A percentile compares a stretch with the other conserved stretches of the same genome.
Evolutionary conservation across 495 filamentous ascomycete genomes (phyloP).

Genomic region (Acidiella bohemica): DNA sequence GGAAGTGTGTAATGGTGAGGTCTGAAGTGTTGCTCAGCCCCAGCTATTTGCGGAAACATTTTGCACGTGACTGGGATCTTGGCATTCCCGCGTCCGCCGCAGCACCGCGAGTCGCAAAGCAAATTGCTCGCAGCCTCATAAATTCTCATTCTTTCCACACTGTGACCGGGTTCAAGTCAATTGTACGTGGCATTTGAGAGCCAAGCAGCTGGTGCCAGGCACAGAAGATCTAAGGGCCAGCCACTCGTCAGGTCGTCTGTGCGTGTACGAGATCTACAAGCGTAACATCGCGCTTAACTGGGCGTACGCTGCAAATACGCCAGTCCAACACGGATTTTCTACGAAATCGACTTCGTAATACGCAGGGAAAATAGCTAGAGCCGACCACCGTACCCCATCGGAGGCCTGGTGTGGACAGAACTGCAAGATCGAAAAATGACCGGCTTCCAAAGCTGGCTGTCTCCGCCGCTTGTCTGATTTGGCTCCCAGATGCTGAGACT

Average conservation of each 20-base stretch:
- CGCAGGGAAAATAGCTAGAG: slow-evolving; percentile 10
- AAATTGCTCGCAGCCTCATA: too few relatives aligned
- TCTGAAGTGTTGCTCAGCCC: too few relatives aligned
- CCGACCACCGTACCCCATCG: not conserved
- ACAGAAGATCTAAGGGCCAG: not conserved
- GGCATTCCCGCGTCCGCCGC: too few relatives aligned
- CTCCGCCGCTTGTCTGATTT: slow-evolving; percentile 4
- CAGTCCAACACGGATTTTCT: not conserved
- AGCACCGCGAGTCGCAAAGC: too few relatives aligned
- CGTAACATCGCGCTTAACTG: too few relatives aligned
- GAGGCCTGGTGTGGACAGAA: slow-evolving; percentile 11
- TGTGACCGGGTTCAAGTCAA: too few relatives aligned
- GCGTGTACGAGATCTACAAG: not conserved
- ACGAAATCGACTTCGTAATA: not conserved
- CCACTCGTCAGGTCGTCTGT: too few relatives aligned
- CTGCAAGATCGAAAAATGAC: slow-evolving; percentile 1
- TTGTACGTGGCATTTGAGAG: not conserved
- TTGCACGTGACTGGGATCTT: too few relatives aligned
- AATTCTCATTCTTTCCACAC: too few relatives aligned
- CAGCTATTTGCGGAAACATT: too few relatives aligned
- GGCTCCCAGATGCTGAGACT: not conserved
- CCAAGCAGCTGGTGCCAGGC: not conserved
- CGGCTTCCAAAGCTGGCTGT: not conserved
- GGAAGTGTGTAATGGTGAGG: too few relatives aligned
- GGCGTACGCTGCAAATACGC: too few relatives aligned